Base-by-base conservation (phyloP, 2,329 filamentous ascomycete species). In the Alternaria sp. region DNA sequence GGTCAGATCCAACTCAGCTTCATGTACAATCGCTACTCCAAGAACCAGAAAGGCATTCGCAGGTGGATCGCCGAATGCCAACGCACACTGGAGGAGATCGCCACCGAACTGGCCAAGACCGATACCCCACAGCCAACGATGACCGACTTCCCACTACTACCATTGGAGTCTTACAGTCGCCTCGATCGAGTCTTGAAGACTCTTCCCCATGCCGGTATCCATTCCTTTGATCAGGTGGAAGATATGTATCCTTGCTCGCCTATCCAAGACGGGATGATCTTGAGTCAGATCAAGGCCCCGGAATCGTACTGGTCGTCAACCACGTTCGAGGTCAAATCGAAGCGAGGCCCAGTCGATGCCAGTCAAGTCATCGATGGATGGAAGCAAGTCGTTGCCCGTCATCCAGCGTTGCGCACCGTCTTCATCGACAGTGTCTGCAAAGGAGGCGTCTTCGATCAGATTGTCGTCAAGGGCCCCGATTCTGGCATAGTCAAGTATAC, bases 401-500 rank as follows among this genome's bases (percentile, higher is more conserved):
- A 79, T 57, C 71, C 75, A 25, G 73, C 75, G 43, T 64, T 79
- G 25, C 72, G 77, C 14, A 78, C 77, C 12, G 60, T 77, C 7
- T 78, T 79, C 49, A 65, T 78, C 8, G 74, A 78, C 50, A 78
- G 74, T 58, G 75, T 78, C 15, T 77, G 73, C 60, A 73, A 74
- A 55, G 77, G 76, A 23, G 77, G 75, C 14, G 74, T 78, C 4
- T 79, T 79, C 46, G 76, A 79, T 50, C 77, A 79, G 60, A 67
- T 79, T 25, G 76, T 79, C 4, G 18, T 79, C 37, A 76, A 69
- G 55, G 56, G 66, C 12, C 67, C 70, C 2, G 70, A 76, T 33
- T 66, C 69, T 37, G 75, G 76, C 3, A 58, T 73, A 8, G 58
- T 75, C 15, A 65, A 28, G 3, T 68, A 69, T 21, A 65, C 65